Conservation (phyloP, 495 filamentous ascomycete genomes). For the Aspergillus ellipticus region DNA sequence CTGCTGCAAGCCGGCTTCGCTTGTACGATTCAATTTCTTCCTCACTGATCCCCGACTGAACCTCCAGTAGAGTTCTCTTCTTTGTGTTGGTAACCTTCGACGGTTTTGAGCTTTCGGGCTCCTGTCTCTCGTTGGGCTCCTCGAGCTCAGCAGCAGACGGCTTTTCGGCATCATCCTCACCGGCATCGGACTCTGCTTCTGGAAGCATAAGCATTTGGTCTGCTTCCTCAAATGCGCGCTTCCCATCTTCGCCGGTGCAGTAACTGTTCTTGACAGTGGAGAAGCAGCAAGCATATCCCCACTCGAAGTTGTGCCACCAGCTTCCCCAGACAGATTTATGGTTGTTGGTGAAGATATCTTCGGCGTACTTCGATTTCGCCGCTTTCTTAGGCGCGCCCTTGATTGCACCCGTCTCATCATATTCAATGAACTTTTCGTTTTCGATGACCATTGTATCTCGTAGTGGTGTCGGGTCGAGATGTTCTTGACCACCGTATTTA, state of each 20-base stretch:
- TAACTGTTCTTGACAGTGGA: slow-evolving; percentile 93
- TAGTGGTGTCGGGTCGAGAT: slow-evolving; percentile 57
- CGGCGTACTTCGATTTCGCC: slow-evolving; percentile 83
- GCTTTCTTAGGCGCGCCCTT: slow-evolving; percentile 77
- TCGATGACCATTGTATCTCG: slow-evolving; percentile 67
- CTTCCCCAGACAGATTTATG: slow-evolving; percentile 93
- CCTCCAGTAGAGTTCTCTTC: slow-evolving; percentile 71
- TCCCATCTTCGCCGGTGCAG: slow-evolving; percentile 88
- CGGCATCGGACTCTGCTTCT: slow-evolving; percentile 25
- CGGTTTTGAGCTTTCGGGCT: slow-evolving; percentile 27
- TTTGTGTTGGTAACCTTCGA: slow-evolving; percentile 39
- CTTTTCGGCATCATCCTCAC: slow-evolving; percentile 22
- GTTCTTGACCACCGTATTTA: slow-evolving; percentile 77
- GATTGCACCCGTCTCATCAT: slow-evolving; percentile 82
- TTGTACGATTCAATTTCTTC: slow-evolving; percentile 82
- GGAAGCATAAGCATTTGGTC: slow-evolving; percentile 51
- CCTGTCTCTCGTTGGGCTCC: slow-evolving; percentile 20
- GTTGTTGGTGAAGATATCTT: slow-evolving; percentile 86
- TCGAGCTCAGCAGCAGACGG: slow-evolving; percentile 12
- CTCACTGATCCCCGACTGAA: slow-evolving; percentile 68
- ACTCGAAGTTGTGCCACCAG: slow-evolving; percentile 93
- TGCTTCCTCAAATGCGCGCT: slow-evolving; percentile 64
- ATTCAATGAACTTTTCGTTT: slow-evolving; percentile 89
- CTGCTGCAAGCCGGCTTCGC: slow-evolving; percentile 59
- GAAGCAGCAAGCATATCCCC: slow-evolving; percentile 97